phyloP scores from a whole-genome alignment of 345 rosid species.

The Lagerstroemia speciosa region DNA sequence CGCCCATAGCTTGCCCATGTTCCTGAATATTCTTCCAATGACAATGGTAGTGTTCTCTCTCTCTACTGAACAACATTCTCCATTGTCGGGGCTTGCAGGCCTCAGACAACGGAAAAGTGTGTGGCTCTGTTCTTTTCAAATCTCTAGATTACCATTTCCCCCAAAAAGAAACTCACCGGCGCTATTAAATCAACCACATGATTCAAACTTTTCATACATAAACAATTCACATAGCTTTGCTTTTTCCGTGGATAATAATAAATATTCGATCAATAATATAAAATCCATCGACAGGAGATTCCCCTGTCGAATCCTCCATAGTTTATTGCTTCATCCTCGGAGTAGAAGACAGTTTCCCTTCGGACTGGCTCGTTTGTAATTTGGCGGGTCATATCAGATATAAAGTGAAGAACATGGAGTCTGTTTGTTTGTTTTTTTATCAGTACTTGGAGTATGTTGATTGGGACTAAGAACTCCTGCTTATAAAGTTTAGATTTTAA shows the following conservation, averaged over 20 bases:
- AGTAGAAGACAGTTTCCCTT: neutral
- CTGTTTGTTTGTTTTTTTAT: too few relatives aligned
- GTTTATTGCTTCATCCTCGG: neutral
- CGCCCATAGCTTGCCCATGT: slow-evolving; percentile 2
- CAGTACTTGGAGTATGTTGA: too few relatives aligned
- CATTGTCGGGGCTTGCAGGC: slow-evolving; percentile 8
- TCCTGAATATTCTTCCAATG: neutral
- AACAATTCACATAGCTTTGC: neutral
- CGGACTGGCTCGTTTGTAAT: neutral
- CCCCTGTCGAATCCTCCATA: neutral
- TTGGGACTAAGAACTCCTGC: neutral
- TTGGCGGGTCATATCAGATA: too few relatives aligned
- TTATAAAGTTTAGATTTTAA: neutral
- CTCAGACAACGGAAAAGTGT: neutral
- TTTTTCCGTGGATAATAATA: neutral
- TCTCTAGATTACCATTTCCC: neutral
- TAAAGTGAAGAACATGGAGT: too few relatives aligned
- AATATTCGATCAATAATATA: neutral
- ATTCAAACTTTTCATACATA: neutral
- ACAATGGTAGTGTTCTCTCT: neutral
- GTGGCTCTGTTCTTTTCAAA: neutral
- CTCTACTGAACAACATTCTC: slow-evolving; percentile 7
- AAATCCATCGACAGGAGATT: neutral
- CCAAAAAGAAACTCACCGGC: neutral
- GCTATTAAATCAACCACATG: neutral